Percentiles rank a stretch among this genome's conserved stretches.
phyloP scores from a whole-genome alignment of 2,329 filamentous ascomycete species.

The Stagonosporopsis rhizophila region DNA sequence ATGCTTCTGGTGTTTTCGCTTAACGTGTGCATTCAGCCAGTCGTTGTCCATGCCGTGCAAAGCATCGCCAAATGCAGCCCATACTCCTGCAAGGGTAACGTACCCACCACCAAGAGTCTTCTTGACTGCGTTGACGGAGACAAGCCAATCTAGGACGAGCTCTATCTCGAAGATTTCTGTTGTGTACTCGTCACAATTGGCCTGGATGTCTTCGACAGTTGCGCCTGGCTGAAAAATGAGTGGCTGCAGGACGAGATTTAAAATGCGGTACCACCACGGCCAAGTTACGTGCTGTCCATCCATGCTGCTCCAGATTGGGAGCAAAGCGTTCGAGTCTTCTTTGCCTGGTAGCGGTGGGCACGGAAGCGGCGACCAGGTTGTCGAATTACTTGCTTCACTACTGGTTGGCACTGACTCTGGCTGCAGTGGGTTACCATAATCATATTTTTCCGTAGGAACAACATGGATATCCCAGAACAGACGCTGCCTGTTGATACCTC shows the following conservation, averaged over 20 bases:
- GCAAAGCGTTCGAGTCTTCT: constrained; percentile 51
- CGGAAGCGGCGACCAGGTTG: constrained; percentile 30
- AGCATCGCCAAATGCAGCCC: constrained; percentile 45
- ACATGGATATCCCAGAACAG: constrained; percentile 70
- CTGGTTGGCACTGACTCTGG: constrained; percentile 38
- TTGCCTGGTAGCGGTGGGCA: constrained; percentile 40
- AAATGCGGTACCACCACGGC: constrained; percentile 69
- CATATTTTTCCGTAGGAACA: constrained; percentile 65
- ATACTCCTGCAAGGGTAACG: constrained; percentile 31
- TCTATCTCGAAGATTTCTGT: constrained; percentile 45
- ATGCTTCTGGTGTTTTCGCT: constrained; percentile 30
- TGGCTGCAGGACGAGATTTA: constrained; percentile 68
- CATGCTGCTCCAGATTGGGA: constrained; percentile 78
- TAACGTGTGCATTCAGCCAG: constrained; percentile 42
- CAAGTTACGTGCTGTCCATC: constrained; percentile 63
- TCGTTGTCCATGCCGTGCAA: constrained; percentile 38
- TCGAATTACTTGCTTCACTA: constrained; percentile 27
- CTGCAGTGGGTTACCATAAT: constrained; percentile 62
- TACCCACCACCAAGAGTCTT: constrained; percentile 31
- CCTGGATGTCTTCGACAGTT: constrained; percentile 60
- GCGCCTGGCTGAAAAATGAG: constrained; percentile 69
- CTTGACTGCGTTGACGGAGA: constrained; percentile 32
- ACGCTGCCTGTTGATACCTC: constrained; percentile 70
- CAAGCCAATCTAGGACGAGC: constrained; percentile 42
- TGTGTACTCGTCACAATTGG: constrained; percentile 39